Base-by-base conservation (phyloP, 2,329 filamentous ascomycete genomes). In the Cladophialophora exuberans region DNA sequence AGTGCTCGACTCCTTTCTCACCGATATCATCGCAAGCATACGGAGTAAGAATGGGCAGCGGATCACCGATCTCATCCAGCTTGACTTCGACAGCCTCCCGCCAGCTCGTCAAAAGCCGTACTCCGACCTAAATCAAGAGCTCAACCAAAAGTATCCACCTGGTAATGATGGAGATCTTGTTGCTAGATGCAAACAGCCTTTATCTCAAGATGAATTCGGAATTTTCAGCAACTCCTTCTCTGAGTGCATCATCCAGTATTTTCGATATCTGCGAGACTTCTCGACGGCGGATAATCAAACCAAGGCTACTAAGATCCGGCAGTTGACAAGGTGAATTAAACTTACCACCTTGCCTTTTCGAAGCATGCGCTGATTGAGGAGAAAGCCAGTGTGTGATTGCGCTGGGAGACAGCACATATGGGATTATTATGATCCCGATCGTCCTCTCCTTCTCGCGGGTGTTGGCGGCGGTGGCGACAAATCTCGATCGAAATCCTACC, bases 381-480 rank as follows among this genome's bases (percentile, higher is more conserved):
- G 51, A 43, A 56, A 93, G 90, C 66, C 87, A 91, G 64, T 94
- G 88, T 64, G 88, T 90, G 22, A 88, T 88, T 17, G 91, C 92
- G 0, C 83, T 97, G 43, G 84, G 85, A 5, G 87, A 96, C 66
- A 84, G 87, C 1, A 86, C 85, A 10, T 86, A 91, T 68, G 93
- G 93, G 26, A 82, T 87, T 25, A 81, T 96, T 65, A 84, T 97
- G 64, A 83, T 97, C 35, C 86, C 90, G 36, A 91, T 90, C 2
- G 89, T 90, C 67, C 85, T 96, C 64, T 87, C 88, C 25, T 82
- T 96, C 49, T 93, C 89, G 26, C 85, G 88, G 63, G 84, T 90
- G 6, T 82, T 97, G 20, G 87, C 90, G 6, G 86, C 87, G 62
- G 81, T 97, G 53, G 92, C 92, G 22, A 90, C 96, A 76, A 87